Percentiles rank a stretch among this genome's conserved stretches.
Conservation (phyloP, 805 yeast genomes). For the Candida sithepensis region DNA sequence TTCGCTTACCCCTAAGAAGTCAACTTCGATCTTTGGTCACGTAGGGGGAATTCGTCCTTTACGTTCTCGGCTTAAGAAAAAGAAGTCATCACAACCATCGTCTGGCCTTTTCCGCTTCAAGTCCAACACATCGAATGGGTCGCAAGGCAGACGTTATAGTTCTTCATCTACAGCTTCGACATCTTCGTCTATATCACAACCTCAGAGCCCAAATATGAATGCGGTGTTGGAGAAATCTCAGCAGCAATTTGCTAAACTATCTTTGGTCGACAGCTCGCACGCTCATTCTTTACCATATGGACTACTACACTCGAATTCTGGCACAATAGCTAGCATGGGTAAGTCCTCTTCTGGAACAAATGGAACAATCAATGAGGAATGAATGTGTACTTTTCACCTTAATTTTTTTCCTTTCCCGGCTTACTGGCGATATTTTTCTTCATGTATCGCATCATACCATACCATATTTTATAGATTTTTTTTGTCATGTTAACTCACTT, state of each 20-base stretch:
- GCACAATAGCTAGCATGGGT: neutral
- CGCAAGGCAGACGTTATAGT: slow-evolving; percentile 2
- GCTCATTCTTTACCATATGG: neutral
- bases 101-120: slow-evolving; percentile 7
- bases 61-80: slow-evolving; percentile 12
- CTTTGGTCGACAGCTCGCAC: slow-evolving; percentile 2
- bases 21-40: slow-evolving; percentile 4
- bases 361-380: slow-evolving; percentile 1
- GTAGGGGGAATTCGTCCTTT: slow-evolving; percentile 9
- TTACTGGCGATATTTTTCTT: too few relatives aligned
- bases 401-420: too few relatives aligned
- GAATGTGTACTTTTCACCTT: too few relatives aligned
- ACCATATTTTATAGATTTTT: too few relatives aligned
- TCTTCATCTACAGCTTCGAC: slow-evolving; percentile 10
- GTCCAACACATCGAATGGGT: slow-evolving; percentile 5
- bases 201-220: slow-evolving; percentile 7
- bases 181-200: slow-evolving; percentile 4
- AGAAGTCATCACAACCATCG: slow-evolving; percentile 3
- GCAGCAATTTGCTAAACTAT: slow-evolving; percentile 6
- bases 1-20: neutral
- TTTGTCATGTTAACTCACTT: too few relatives aligned
- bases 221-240: slow-evolving; percentile 5
- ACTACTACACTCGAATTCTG: neutral
- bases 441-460: too few relatives aligned
- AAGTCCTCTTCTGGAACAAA: neutral